Conservation (phyloP, 2,329 filamentous ascomycete species). For the Gremmenia infestans region DNA sequence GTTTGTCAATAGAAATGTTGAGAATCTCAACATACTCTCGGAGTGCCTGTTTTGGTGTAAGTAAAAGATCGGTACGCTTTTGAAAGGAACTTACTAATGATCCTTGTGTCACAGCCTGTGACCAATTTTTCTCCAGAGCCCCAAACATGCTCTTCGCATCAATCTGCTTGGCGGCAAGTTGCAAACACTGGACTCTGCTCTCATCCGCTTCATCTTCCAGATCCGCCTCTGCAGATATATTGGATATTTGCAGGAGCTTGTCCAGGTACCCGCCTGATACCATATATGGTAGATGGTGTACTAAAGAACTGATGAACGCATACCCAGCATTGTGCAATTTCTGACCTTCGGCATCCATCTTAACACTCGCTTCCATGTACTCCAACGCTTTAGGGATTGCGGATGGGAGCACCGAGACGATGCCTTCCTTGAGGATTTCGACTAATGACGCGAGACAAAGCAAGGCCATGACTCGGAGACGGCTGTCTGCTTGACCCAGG, state of each 20-base stretch:
- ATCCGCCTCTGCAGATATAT: constrained; percentile 60
- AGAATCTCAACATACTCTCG: constrained; percentile 67
- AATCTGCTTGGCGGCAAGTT: constrained; percentile 70
- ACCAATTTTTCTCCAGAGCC: constrained; percentile 70
- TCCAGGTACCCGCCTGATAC: constrained; percentile 71
- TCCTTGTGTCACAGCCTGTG: constrained; percentile 55
- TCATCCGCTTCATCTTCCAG: constrained; percentile 59
- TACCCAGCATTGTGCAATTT: constrained; percentile 79
- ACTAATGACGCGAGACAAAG: constrained; percentile 85
- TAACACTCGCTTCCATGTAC: constrained; percentile 63
- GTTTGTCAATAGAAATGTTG: constrained; percentile 66
- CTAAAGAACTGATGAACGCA: constrained; percentile 71
- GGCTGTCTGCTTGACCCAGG: constrained; percentile 67
- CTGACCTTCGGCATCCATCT: constrained; percentile 46
- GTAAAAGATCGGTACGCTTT: background rate
- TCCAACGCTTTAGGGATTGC: constrained; percentile 67
- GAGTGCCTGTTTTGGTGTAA: constrained; percentile 46
- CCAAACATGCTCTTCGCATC: constrained; percentile 71
- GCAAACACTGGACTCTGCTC: constrained; percentile 63
- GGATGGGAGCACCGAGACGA: constrained; percentile 75
- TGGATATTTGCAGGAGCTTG: constrained; percentile 66
- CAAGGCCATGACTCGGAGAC: constrained; percentile 76
- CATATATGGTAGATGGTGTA: constrained; percentile 86
- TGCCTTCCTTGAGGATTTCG: constrained; percentile 79
- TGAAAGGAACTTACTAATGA: constrained; percentile 48